These are phyloP conservation scores for Aureobasidium sp. DNA, from an alignment of 2,329 filamentous ascomycete species.

Conservation along the genomic window DNA sequence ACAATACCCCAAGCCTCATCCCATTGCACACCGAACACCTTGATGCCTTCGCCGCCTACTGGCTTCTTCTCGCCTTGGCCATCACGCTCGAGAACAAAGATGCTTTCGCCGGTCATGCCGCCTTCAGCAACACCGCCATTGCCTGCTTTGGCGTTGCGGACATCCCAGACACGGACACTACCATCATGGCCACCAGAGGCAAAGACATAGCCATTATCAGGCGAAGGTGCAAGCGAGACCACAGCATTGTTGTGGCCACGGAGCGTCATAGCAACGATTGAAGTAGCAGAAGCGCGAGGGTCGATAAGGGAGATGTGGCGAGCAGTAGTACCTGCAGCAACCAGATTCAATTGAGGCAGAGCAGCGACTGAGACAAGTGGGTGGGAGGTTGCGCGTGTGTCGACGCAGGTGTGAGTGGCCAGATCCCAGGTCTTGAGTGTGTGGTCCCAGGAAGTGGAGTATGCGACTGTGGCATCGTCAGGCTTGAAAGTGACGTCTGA, in stretches of 20 bases:
- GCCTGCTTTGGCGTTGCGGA: constrained; percentile 40
- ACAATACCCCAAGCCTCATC: constrained; percentile 80
- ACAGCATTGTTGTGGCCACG: constrained; percentile 75
- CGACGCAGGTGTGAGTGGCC: constrained; percentile 67
- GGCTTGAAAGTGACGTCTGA: constrained; percentile 79
- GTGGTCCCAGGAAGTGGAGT: constrained; percentile 87
- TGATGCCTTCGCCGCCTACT: constrained; percentile 69
- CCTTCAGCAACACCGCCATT: constrained; percentile 39
- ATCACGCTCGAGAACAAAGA: constrained; percentile 70
- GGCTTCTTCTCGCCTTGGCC: constrained; percentile 52
- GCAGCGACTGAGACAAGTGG: constrained; percentile 72
- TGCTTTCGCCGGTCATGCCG: constrained; percentile 54
- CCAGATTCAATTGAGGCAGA: constrained; percentile 54
- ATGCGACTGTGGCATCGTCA: constrained; percentile 76
- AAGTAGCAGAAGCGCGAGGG: constrained; percentile 66
- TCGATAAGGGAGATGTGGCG: constrained; percentile 90
- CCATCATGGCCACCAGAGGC: constrained; percentile 88
- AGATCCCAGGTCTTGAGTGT: constrained; percentile 86
- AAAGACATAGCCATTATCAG: constrained; percentile 62
- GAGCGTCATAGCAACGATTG: constrained; percentile 80
- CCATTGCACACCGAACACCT: constrained; percentile 87
- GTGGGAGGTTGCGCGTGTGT: constrained; percentile 74
- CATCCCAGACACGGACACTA: constrained; percentile 89
- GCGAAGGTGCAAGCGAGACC: constrained; percentile 49
- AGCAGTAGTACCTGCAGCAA: constrained; percentile 71